Evolutionary conservation across 75 land plant species (phyloP), one percentile per base, ranked within the genome.

Genomic region (Pinus tabuliformis): DNA sequence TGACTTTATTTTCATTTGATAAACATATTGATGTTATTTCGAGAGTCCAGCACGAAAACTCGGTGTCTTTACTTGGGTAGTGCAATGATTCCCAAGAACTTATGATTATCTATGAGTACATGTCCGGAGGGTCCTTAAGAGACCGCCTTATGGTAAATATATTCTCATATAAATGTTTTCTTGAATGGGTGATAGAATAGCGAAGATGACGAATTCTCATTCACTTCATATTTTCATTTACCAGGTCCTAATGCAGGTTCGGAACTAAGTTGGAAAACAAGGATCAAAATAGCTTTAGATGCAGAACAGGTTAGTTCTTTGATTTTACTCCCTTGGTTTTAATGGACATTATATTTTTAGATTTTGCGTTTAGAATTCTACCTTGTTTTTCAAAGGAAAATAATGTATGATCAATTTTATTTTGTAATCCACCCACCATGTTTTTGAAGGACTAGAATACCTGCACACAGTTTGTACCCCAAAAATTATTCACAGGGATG

Each of bases 61-160:
- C 83, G 0, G 80, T 86, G 30, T 45, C 62, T 22, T 62, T 83
- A 7, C 4, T 82, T 28, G 89, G 89, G 0, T 87, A 73, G 14
- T 87, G 89, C 66, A 60, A 78, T 71, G 89, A 87, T 36, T 76
- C 74, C 24, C 14, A 8, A 6, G 26, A 76, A 59, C 62, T 62
- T 33, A 73, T 68, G 17, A 57, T 84, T 6, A 75, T 77, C 1
- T 84, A 81, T 33, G 84, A 84, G 15, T 74, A 84, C 80, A 84
- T 84, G 86, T n/a, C 86, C 11, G 33, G 57, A 42, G 86, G 86
- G 0, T 81, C 66, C 11, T 49, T 82, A 15, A 64, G 13, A 5
- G 73, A 66, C 45, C 83, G 82, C 59, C 82, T 88, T 88, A 87
- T 56, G 89, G 87, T 39, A 66, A 20, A 39, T 39, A 17, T 45